Evolutionary conservation across 352 stramenopile species (phyloP), one percentile per base, ranked within the genome.

Genomic region (Plasmopara halstedii): DNA sequence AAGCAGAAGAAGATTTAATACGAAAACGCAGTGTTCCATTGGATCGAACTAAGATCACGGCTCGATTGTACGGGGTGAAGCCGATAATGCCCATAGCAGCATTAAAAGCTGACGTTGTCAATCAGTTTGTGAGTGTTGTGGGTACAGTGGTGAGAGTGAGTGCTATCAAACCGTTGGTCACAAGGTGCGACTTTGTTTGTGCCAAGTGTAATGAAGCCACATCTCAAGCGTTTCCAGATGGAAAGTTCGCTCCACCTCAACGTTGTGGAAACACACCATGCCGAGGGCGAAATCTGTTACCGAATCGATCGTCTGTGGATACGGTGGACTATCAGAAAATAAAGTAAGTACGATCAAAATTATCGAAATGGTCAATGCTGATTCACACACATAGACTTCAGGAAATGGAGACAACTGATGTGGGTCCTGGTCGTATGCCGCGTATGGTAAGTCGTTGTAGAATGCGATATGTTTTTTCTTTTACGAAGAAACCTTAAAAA

Each of bases 281-380:
- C 26, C 61, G 74, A 37, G 71, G 72, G 22, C 56, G 58, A n/a
- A 77, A 58, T 13, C 42, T 97, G 45, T 53, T 95, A 21, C 78
- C 92, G 19, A 75, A 93, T 38, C 70, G 87, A 6, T 80, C 82
- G 29, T 87, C 83, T 4, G 87, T 92, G 10, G 69, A 89, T 40
- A 95, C 87, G 0, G 77, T 95, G 17, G 88, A 97, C 56, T 96
- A 78, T 50, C 88, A 97, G 53, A 87, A 83, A 48, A 86, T 93
- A 49, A 88, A 88, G 78, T 88, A 44, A 43, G 69, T 64, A n/a
- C 15, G 15, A 15, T 9, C 3, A 8, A 13, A 35, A 18, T 2
- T 7, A 35, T 29, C 1, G 31, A 13, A 35, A 6, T 2, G 31
- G 1, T 50, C 32, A 15, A 20, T 42, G 38, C 13, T 58, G 27